phyloP scores from a whole-genome alignment of 345 rosid species.

The Lagerstroemia speciosa region DNA sequence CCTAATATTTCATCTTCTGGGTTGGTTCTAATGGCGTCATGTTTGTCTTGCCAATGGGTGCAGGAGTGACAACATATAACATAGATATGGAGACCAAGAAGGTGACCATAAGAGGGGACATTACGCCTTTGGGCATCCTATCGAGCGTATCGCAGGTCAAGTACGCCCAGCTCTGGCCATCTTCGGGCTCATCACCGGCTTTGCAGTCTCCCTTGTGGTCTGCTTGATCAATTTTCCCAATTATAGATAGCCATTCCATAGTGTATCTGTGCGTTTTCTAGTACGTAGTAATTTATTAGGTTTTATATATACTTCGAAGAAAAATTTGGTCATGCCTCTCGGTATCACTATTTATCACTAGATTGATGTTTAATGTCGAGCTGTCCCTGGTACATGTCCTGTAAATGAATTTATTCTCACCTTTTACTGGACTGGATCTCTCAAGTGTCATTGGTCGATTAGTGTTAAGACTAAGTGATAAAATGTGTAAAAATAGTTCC shows the following conservation, averaged over 20 bases:
- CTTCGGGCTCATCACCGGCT: not conserved
- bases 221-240: not conserved
- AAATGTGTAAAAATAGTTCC: no score
- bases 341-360: not conserved
- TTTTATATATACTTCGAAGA: no score
- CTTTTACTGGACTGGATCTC: not conserved
- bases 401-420: not conserved
- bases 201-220: constrained; percentile 8
- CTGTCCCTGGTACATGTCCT: not conserved
- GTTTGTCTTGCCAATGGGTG: not conserved
- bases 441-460: not conserved
- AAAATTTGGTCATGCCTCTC: not conserved
- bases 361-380: not conserved
- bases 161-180: constrained; percentile 16
- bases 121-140: constrained; percentile 8
- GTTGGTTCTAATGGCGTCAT: not conserved
- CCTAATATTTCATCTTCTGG: no score
- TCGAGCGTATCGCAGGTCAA: constrained; percentile 15
- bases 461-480: no score
- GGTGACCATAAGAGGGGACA: constrained; percentile 13
- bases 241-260: not conserved
- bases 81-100: constrained; percentile 16
- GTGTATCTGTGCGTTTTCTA: not conserved
- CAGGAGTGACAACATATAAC: constrained; percentile 10
- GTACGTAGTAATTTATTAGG: not conserved